Conservation (phyloP, 169 alveolate species). For the Eimeria maxima region DNA sequence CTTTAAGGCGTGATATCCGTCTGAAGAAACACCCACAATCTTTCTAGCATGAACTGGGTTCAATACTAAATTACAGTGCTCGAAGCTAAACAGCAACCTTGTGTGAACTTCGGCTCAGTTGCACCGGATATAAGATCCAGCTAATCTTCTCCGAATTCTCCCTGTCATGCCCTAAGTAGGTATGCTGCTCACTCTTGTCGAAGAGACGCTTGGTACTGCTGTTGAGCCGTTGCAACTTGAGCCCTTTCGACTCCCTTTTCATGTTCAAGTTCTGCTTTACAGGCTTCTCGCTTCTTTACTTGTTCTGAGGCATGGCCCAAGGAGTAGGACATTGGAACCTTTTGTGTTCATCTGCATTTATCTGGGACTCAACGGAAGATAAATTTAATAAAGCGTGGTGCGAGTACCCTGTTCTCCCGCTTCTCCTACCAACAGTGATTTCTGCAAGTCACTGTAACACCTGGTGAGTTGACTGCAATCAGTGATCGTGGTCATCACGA, state of each 20-base stretch:
- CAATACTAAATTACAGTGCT: not conserved
- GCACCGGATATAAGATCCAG: not conserved
- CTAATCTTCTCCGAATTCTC: not conserved
- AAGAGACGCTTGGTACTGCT: conserved; percentile 17
- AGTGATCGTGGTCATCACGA: not conserved
- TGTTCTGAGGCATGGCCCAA: conserved; percentile 2
- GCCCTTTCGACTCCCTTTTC: conserved; percentile 47
- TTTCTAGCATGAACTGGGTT: not conserved
- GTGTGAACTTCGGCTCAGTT: not conserved
- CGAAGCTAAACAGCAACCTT: not conserved
- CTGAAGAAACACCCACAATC: not conserved
- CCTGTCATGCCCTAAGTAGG: not conserved
- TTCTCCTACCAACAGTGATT: not conserved
- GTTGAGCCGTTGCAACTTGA: not conserved
- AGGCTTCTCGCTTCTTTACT: conserved; percentile 9
- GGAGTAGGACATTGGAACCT: not conserved
- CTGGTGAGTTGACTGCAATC: not conserved
- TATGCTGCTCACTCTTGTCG: conserved; percentile 50
- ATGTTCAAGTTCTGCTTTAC: not conserved
- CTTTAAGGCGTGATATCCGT: conserved; percentile 9
- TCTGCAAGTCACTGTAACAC: not conserved
- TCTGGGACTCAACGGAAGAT: not conserved
- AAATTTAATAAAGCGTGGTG: not conserved
- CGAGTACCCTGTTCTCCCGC: not conserved
- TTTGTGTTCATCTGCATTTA: not conserved